Base-by-base conservation (phyloP, 2,329 filamentous ascomycete species). In the Keithomyces neogunnii region DNA sequence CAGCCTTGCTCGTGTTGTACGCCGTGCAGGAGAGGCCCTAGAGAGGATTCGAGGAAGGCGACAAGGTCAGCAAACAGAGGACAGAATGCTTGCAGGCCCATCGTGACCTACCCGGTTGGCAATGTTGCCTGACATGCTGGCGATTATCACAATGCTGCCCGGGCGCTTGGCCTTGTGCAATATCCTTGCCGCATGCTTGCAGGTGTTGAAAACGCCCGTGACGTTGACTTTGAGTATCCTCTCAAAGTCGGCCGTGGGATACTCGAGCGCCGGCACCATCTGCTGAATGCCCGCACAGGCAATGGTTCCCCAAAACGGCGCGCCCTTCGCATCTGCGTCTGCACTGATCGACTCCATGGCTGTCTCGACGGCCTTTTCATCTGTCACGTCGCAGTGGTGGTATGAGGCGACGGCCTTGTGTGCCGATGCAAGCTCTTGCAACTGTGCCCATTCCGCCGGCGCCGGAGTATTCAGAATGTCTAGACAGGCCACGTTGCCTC, bases 171-270 rank as follows among this genome's bases (percentile, higher is more conserved):
- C 72, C 48, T 76, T 74, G 28, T 82, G 71, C 77, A 88, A 83
- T 65, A 93, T 86, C 51, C 84, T 78, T 35, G 90, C 91, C n/a
- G 89, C 88, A 26, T 89, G 89, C 73, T 92, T 88, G 30, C 89
- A 89, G 56, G 89, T 95, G 78, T 91, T 82, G 70, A 89, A 88
- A 31, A 79, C 83, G 10, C 90, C 91, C n/a, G 84, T 93, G 59
- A 95, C 77, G 69, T 96, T 95, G 62, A 92, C 85, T 61, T 86
- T 80, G 68, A 95, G 77, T 74, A 95, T 88, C 67, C 83, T 80
- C 65, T 90, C 82, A 64, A 82, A 82, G 64, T 89, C 86, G 63
- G 85, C 76, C 28, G 86, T 81, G 29, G 81, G 78, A 63, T 95
- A 95, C 47, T 95, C 89, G 50, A 96, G 73, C 1, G 91, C 74